Evolutionary conservation across 305 asterid genomes (phyloP).

Genomic region (Solanum chacoense): DNA sequence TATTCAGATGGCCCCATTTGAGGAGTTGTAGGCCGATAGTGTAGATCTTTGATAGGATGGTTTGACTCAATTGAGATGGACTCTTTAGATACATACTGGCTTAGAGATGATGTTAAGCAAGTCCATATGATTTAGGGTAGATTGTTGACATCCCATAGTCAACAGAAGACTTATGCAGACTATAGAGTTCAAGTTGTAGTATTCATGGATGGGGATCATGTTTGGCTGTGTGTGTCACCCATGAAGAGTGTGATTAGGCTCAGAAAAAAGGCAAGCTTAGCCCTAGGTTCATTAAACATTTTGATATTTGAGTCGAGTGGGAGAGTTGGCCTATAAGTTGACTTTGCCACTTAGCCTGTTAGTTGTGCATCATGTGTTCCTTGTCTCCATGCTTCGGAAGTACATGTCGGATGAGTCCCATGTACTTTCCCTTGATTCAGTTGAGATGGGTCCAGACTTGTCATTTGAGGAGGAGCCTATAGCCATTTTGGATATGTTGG

Average conservation of each 20-base stretch:
- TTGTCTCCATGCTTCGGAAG: neutral
- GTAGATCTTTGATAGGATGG: neutral
- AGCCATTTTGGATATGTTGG: neutral
- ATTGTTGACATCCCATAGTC: neutral
- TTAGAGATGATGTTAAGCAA: neutral
- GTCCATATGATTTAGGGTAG: neutral
- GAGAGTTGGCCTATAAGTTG: neutral
- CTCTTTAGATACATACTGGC: neutral
- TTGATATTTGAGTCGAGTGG: neutral
- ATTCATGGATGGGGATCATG: too few species aligned
- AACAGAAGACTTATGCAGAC: neutral
- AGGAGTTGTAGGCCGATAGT: neutral
- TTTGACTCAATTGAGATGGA: neutral
- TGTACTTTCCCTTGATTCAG: neutral
- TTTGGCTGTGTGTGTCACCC: neutral
- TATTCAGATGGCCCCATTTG: too few species aligned
- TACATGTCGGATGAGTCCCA: neutral
- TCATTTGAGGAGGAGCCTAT: neutral
- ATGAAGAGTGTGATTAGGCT: neutral
- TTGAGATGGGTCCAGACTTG: neutral
- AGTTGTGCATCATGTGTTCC: neutral
- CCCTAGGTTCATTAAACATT: neutral
- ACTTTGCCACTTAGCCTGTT: neutral
- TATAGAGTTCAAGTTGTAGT: neutral
- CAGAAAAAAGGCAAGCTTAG: neutral